Conservation (phyloP, 345 rosid genomes). For the thale cress (Arabidopsis thaliana) region TAIR10.1 NC_003074.8:14321001-14321500, state of each 20-base stretch:
- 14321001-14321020: conserved; percentile 67
- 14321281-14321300: no score
- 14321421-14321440: conserved; percentile 34
- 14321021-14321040: conserved; percentile 14
- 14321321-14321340: not conserved
- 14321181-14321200: conserved; percentile 10
- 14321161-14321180: conserved; percentile 24
- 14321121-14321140: not conserved
- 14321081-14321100: not conserved
- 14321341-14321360: not conserved
- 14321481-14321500: not conserved
- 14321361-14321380: conserved; percentile 16
- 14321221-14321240: not conserved
- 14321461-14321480: not conserved
- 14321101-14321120: conserved; percentile 42
- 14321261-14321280: not conserved
- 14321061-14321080: not conserved
- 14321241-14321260: not conserved
- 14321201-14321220: conserved; percentile 8
- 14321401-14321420: not conserved
- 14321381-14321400: conserved; percentile 1
- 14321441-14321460: conserved; percentile 8
- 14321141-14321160: not conserved
- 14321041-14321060: not conserved
- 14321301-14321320: not conserved